phyloP scores from a whole-genome alignment of 352 stramenopile genomes.

The Phytophthora hibernalis region DNA sequence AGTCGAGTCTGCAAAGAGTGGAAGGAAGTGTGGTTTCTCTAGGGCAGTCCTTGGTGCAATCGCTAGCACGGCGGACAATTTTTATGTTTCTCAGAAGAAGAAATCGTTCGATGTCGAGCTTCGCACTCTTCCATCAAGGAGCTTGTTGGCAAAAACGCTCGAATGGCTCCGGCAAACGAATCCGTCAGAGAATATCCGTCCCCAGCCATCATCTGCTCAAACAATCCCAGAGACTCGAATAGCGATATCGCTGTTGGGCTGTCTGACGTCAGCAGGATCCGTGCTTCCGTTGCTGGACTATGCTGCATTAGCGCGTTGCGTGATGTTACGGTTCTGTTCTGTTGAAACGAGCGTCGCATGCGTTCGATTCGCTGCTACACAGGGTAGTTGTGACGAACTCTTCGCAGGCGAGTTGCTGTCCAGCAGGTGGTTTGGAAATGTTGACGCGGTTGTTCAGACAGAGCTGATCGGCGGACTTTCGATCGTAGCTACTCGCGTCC shows the following conservation, averaged over 20 bases:
- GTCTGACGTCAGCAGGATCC: conserved; percentile 27
- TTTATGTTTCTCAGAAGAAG: conserved; percentile 59
- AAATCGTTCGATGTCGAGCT: conserved; percentile 58
- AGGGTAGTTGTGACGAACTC: conserved; percentile 48
- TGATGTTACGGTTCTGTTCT: conserved; percentile 42
- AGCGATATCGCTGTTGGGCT: conserved; percentile 36
- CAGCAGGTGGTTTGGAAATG: conserved; percentile 28
- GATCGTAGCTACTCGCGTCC: conserved; percentile 28
- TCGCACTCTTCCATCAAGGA: conserved; percentile 34
- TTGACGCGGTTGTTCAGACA: conserved; percentile 24
- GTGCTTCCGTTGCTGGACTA: conserved; percentile 47
- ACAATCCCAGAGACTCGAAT: conserved; percentile 7
- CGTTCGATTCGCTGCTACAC: conserved; percentile 44
- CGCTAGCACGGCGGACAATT: conserved; percentile 32
- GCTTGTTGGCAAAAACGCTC: conserved; percentile 42
- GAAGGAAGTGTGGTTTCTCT: conserved; percentile 3
- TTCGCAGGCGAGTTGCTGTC: conserved; percentile 33
- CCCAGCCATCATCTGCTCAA: not conserved
- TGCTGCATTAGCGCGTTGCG: conserved; percentile 28
- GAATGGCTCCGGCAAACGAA: conserved; percentile 39
- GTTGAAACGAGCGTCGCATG: conserved; percentile 32
- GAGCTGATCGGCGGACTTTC: conserved; percentile 34
- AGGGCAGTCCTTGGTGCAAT: conserved; percentile 41
- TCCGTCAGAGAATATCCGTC: conserved; percentile 12
- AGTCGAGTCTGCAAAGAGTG: conserved; percentile 10